Evolutionary conservation across 2,329 filamentous ascomycete species (phyloP).

Genomic region (Penicillium sp.): DNA sequence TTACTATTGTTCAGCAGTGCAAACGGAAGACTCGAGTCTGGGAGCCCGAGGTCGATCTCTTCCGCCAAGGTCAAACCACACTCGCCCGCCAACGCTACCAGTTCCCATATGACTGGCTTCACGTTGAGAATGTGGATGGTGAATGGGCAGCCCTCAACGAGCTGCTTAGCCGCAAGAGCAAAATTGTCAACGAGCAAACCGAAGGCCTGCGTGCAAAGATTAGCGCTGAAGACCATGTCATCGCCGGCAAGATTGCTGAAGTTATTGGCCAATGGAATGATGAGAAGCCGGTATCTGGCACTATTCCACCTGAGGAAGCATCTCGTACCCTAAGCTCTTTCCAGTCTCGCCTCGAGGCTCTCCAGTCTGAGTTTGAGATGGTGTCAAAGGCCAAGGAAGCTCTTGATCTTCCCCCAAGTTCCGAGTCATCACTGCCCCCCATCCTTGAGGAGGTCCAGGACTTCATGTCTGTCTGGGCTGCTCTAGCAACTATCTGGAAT

Average conservation of each 20-base stretch:
- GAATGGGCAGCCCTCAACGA: constrained; percentile 95
- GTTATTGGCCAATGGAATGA: constrained; percentile 87
- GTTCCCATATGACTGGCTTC: constrained; percentile 89
- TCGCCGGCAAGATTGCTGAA: constrained; percentile 82
- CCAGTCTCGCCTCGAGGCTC: constrained; percentile 75
- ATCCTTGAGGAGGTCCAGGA: constrained; percentile 96
- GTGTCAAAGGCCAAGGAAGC: constrained; percentile 96
- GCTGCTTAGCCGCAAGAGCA: constrained; percentile 84
- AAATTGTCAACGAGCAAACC: constrained; percentile 93
- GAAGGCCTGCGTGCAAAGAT: constrained; percentile 96
- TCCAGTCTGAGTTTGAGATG: constrained; percentile 87
- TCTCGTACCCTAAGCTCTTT: constrained; percentile 78
- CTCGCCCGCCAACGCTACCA: constrained; percentile 89
- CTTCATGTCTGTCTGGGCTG: constrained; percentile 98
- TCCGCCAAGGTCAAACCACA: constrained; percentile 91
- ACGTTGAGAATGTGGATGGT: constrained; percentile 92
- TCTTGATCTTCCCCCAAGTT: constrained; percentile 76
- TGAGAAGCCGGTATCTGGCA: constrained; percentile 94
- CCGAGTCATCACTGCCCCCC: constrained; percentile 76
- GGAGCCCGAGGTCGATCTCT: constrained; percentile 94
- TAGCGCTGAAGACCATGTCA: constrained; percentile 84
- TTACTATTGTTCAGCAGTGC: constrained; percentile 94
- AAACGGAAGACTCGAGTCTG: constrained; percentile 90
- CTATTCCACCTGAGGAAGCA: constrained; percentile 84
- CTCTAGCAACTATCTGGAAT: constrained; percentile 92